Conservation (phyloP, 2,329 filamentous ascomycete genomes). For the Blastomyces parvus region DNA sequence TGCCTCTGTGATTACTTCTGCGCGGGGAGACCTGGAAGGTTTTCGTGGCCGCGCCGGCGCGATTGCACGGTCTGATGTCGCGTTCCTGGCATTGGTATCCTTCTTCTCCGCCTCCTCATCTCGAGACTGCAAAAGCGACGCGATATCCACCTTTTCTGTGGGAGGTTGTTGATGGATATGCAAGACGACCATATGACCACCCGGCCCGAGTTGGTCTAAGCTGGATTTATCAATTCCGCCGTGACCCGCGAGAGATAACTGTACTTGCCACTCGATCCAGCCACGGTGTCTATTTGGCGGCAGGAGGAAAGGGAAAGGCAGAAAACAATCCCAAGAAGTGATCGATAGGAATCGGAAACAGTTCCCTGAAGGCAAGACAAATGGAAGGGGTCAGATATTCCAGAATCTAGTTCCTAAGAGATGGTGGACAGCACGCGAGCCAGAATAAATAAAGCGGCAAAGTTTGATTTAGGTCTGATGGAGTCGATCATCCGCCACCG, state of each 20-base stretch:
- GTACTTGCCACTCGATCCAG: constrained; percentile 1
- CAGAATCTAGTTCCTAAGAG: constrained; percentile 4
- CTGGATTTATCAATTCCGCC: background rate
- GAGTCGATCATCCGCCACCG: constrained; percentile 8
- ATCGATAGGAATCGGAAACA: background rate
- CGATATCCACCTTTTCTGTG: constrained; percentile 20
- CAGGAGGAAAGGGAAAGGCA: background rate
- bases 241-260: background rate
- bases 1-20: constrained; percentile 15
- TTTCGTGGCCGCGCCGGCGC: background rate
- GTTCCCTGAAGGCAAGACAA: background rate
- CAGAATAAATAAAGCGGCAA: constrained; percentile 2
- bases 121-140: constrained; percentile 16
- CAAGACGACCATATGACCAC: constrained; percentile 9
- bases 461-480: background rate
- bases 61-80: constrained; percentile 5
- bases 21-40: background rate
- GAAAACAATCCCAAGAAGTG: background rate
- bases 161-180: constrained; percentile 11
- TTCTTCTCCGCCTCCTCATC: constrained; percentile 17
- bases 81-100: constrained; percentile 11
- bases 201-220: background rate
- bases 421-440: background rate
- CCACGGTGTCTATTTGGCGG: background rate
- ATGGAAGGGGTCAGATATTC: background rate